These are phyloP conservation scores for Tolypocladium paradoxum DNA, from an alignment of 2,329 filamentous ascomycete species.

Conservation along the genomic window DNA sequence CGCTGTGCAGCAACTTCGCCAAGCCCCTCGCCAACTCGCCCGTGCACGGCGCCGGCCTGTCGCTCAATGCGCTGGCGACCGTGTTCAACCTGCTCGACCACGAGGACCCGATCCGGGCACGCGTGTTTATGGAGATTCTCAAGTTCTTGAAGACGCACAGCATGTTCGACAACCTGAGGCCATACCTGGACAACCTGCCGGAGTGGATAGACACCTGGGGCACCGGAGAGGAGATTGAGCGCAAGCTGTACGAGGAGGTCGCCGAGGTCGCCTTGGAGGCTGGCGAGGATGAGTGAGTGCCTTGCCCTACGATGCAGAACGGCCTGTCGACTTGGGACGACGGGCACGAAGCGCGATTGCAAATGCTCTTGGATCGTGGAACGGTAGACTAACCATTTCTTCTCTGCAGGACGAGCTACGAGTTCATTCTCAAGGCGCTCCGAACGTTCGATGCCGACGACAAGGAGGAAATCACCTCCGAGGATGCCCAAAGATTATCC, in stretches of 20 bases:
- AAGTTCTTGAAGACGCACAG: slow-evolving; percentile 65
- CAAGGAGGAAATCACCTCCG: slow-evolving; percentile 43
- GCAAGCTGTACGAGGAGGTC: slow-evolving; percentile 75
- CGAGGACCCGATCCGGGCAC: slow-evolving; percentile 70
- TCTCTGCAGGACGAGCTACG: slow-evolving; percentile 46
- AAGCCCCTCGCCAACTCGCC: slow-evolving; percentile 81
- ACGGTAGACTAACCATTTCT: neutral
- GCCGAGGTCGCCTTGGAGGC: slow-evolving; percentile 70
- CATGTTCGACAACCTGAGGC: slow-evolving; percentile 74
- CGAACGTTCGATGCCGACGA: slow-evolving; percentile 48
- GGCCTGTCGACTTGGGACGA: neutral
- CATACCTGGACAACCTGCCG: slow-evolving; percentile 74
- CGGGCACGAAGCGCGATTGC: neutral
- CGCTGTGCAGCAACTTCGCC: slow-evolving; percentile 80
- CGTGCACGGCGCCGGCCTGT: slow-evolving; percentile 72
- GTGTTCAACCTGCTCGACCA: slow-evolving; percentile 88
- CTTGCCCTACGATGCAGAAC: neutral
- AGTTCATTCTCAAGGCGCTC: slow-evolving; percentile 54
- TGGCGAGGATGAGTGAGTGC: slow-evolving; percentile 62
- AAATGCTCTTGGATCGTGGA: neutral
- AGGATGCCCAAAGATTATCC: slow-evolving; percentile 50
- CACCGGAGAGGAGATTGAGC: slow-evolving; percentile 68
- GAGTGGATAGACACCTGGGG: slow-evolving; percentile 78
- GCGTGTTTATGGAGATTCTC: slow-evolving; percentile 83
- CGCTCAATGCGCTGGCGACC: slow-evolving; percentile 82